These are phyloP conservation scores for Venturia effusa DNA, from an alignment of 2,329 filamentous ascomycete genomes.

Conservation along the genomic window DNA sequence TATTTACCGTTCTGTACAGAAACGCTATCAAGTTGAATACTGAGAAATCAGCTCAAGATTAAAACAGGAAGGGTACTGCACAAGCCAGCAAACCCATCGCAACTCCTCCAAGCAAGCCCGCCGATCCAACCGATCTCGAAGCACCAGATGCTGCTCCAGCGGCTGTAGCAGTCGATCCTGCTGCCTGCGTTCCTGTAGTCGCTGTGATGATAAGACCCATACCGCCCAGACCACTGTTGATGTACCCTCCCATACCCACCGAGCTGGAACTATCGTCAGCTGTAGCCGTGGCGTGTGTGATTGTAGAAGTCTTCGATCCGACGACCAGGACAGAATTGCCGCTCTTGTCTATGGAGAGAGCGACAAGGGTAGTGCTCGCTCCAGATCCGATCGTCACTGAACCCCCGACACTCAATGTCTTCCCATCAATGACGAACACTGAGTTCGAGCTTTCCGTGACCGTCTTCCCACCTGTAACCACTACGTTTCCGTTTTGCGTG, in stretches of 20 bases:
- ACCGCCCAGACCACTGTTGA: not conserved
- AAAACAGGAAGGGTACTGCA: not conserved
- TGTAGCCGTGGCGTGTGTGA: not conserved
- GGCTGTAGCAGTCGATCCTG: not conserved
- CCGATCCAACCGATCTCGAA: not conserved
- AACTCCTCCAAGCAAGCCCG: not conserved
- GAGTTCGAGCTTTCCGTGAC: not conserved
- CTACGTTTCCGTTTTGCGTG: not conserved
- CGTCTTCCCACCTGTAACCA: not conserved
- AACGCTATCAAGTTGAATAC: not conserved
- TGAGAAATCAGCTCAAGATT: not conserved
- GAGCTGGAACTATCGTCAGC: not conserved
- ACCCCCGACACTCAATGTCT: not conserved
- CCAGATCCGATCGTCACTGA: not conserved
- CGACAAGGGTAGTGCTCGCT: not conserved
- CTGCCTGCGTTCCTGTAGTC: not conserved
- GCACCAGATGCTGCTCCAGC: not conserved
- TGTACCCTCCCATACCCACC: not conserved
- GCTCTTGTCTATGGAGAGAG: not conserved
- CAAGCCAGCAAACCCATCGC: not conserved
- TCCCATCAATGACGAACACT: not conserved
- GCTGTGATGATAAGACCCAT: not conserved
- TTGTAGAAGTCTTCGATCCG: not conserved
- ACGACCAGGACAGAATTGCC: not conserved
- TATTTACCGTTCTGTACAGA: too few relatives aligned